phyloP scores from a whole-genome alignment of 306 rosid genomes.

The Pterocarpus santalinus region DNA sequence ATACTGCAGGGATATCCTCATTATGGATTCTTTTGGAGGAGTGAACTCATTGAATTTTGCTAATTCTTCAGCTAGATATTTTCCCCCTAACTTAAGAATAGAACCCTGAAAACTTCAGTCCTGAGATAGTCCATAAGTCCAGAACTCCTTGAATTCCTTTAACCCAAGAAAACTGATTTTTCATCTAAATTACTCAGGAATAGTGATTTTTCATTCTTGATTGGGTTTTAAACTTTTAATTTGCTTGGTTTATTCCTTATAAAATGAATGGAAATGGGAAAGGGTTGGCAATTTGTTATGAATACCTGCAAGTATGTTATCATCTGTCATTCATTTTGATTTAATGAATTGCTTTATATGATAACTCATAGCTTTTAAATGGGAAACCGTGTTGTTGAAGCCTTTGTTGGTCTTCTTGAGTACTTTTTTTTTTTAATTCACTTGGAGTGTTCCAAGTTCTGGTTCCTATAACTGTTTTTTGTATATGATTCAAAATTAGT shows the following conservation, averaged over 20 bases:
- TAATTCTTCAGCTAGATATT: not conserved
- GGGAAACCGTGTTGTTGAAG: not conserved
- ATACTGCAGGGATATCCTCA: not conserved
- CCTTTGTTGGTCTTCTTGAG: not conserved
- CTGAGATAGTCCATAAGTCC: not conserved
- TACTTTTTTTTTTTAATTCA: not conserved
- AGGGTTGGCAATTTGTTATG: not conserved
- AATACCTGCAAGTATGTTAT: not conserved
- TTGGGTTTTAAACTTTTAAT: not conserved
- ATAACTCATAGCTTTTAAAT: not conserved
- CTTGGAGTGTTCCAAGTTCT: not conserved
- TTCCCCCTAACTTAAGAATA: not conserved
- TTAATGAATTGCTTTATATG: conserved; percentile 14
- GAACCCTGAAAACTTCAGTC: not conserved
- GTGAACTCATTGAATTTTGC: not conserved
- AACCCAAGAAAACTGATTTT: not conserved
- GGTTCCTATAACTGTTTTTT: not conserved
- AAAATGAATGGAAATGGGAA: conserved; percentile 1
- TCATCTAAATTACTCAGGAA: not conserved
- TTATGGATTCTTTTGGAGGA: not conserved
- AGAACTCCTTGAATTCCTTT: not conserved
- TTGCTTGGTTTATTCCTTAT: not conserved
- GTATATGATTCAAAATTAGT: not conserved
- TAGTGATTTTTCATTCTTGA: not conserved
- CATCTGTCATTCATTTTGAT: not conserved